phyloP scores from a whole-genome alignment of 2,329 filamentous ascomycete species.

The Didymella lethalis region DNA sequence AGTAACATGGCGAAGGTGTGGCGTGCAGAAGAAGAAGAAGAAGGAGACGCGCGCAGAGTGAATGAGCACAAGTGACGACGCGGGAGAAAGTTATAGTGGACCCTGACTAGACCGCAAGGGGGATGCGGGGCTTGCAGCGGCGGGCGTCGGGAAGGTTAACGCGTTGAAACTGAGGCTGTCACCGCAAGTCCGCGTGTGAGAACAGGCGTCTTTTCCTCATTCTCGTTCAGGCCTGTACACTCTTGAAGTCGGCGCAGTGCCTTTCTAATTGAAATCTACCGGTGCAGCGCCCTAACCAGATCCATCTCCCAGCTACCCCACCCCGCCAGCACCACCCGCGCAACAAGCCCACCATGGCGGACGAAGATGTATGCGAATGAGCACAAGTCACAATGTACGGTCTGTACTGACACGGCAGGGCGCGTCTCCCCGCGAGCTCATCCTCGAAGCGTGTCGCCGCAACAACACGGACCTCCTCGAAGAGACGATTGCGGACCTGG shows the following conservation, averaged over 20 bases:
- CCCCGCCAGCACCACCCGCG: slow-evolving; percentile 8
- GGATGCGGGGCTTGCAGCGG: slow-evolving; percentile 31
- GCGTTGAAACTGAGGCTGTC: slow-evolving; percentile 12
- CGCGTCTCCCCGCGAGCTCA: slow-evolving; percentile 81
- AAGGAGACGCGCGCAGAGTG: too few relatives aligned
- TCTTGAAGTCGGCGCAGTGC: neutral
- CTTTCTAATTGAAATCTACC: neutral
- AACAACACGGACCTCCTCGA: slow-evolving; percentile 88
- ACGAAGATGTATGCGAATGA: slow-evolving; percentile 40
- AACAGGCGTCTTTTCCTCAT: neutral
- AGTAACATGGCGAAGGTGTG: slow-evolving; percentile 64
- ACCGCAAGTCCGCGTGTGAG: slow-evolving; percentile 8
- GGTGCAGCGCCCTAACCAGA: neutral
- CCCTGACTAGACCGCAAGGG: slow-evolving; percentile 29
- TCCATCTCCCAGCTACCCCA: neutral
- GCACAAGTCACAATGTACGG: neutral
- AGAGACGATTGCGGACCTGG: slow-evolving; percentile 69
- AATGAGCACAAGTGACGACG: neutral
- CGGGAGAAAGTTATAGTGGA: slow-evolving; percentile 41
- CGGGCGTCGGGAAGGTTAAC: too few relatives aligned
- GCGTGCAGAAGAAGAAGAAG: too few relatives aligned
- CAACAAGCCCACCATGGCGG: slow-evolving; percentile 40
- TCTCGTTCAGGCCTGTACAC: neutral
- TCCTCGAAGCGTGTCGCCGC: slow-evolving; percentile 90
- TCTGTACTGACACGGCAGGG: slow-evolving; percentile 64